A percentile compares a stretch with the other conserved stretches of the same genome.
phyloP scores from a whole-genome alignment of 768 basidiomycete genomes.

The Trametes maxima region DNA sequence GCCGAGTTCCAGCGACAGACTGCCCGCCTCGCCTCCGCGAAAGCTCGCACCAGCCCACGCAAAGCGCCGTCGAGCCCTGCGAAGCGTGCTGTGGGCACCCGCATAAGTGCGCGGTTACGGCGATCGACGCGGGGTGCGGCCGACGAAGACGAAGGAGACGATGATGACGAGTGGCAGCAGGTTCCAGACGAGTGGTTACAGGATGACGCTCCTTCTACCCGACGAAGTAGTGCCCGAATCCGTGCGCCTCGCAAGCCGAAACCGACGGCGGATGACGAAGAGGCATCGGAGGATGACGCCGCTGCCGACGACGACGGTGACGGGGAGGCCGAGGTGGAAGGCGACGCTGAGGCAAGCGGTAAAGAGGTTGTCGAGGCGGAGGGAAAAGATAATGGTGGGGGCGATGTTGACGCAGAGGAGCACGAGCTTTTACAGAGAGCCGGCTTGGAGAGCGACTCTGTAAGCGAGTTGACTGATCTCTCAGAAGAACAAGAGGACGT shows the following conservation, averaged over 20 bases:
- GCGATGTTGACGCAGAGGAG: conserved; percentile 12
- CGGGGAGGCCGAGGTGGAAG: conserved; percentile 14
- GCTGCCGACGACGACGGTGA: conserved; percentile 12
- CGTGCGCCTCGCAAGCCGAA: conserved; percentile 27
- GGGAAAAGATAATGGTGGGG: conserved; percentile 27
- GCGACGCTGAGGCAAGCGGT: conserved; percentile 6
- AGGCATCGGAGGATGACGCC: conserved; percentile 22
- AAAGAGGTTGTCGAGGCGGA: conserved; percentile 16
- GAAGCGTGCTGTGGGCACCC: conserved; percentile 48
- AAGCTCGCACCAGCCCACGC: conserved; percentile 14
- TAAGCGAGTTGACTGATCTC: conserved; percentile 77
- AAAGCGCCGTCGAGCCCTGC: conserved; percentile 17
- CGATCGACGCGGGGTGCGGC: conserved; percentile 36
- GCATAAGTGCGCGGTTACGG: conserved; percentile 67
- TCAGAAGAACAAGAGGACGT: conserved; percentile 47
- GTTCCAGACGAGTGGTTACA: conserved; percentile 77
- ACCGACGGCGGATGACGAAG: conserved; percentile 22
- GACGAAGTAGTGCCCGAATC: conserved; percentile 6
- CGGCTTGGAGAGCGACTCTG: conserved; percentile 65
- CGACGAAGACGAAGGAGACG: conserved; percentile 42
- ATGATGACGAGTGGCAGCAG: conserved; percentile 72
- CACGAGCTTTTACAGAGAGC: conserved; percentile 39
- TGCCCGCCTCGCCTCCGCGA: conserved; percentile 26
- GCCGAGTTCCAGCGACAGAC: conserved; percentile 62
- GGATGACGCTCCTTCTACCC: conserved; percentile 17